Evolutionary conservation across 192 early-diverging fungal genomes (phyloP), one percentile per base, ranked within the genome.

Genomic region (Chytriomyces sp.): DNA sequence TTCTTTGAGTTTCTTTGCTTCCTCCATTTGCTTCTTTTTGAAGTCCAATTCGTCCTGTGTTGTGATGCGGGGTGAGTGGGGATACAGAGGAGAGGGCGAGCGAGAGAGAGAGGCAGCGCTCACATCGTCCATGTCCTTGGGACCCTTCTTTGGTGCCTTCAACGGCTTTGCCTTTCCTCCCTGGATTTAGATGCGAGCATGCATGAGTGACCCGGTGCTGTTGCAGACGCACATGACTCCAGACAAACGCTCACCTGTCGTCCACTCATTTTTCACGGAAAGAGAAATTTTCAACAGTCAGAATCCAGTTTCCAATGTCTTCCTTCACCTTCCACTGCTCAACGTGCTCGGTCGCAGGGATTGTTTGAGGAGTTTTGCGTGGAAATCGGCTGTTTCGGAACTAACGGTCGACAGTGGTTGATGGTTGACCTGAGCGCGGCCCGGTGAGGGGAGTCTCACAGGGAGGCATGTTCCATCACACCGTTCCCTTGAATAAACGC

Each of bases 11-110:
- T 91, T 92, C 77, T 87, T 87, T 70, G 83, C 77, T 80, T 93
- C 91, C 79, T 94, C 93, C 83, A 88, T 89, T 81, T 91, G 88
- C 86, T 93, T 92, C 81, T 89, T 83, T 84, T 92, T 90, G 90
- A 92, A 94, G 43, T 87, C 91, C 50, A 89, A 20, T 72, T 94
- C 94, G 64, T 93, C 91, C 75, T 76, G 75, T 26, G 5, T 45
- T 78, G 11, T 48, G 57, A 76, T 16, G n/a, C 28, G 35, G 45
- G 18, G 43, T 50, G 46, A 50, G 57, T 50, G 0, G 10, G n/a
- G n/a, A n/a, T n/a, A n/a, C n/a, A n/a, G n/a, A 4, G 20, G 46
- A 74, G 13, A 28, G 62, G n/a, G 26, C 20, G 13, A 13, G 16
- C 0, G 16, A 57, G 48, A 24, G 24, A 11, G 61, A 26, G 61